phyloP scores from a whole-genome alignment of 495 filamentous ascomycete genomes.

The Xylaria intraflava region DNA sequence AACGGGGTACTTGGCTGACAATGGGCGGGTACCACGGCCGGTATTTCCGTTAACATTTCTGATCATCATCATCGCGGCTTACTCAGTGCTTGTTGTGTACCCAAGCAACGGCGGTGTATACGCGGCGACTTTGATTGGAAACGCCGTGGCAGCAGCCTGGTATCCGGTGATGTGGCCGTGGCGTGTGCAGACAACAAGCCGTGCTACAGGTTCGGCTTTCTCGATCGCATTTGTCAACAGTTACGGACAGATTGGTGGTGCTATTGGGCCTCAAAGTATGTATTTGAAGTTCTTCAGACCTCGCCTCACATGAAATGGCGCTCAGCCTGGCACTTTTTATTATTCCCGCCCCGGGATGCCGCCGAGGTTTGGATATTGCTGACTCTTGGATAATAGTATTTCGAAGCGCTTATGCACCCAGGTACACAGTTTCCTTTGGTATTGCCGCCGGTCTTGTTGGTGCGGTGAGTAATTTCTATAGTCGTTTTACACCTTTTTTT shows the following conservation, averaged over 20 bases:
- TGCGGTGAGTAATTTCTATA: conserved; percentile 1
- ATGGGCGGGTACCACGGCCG: conserved; percentile 35
- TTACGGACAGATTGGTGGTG: conserved; percentile 35
- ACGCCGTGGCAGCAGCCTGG: conserved; percentile 32
- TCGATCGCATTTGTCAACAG: conserved; percentile 40
- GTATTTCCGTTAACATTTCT: conserved; percentile 38
- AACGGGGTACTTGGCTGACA: conserved; percentile 35
- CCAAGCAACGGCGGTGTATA: conserved; percentile 35
- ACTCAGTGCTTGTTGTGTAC: conserved; percentile 36
- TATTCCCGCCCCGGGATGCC: no score
- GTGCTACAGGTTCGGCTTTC: conserved; percentile 39
- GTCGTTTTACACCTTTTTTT: neutral
- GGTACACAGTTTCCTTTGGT: conserved; percentile 26
- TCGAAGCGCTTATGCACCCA: conserved; percentile 26
- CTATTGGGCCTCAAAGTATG: conserved; percentile 27
- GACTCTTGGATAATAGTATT: conserved; percentile 14
- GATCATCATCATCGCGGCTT: conserved; percentile 35
- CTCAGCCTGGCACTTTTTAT: neutral
- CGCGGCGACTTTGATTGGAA: conserved; percentile 36
- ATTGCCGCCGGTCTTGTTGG: conserved; percentile 28
- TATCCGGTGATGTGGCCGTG: conserved; percentile 42
- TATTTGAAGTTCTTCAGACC: neutral
- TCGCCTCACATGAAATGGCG: neutral
- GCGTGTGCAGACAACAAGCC: conserved; percentile 37
- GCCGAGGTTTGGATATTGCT: no score